Percentiles rank a stretch among this genome's conserved stretches.
Evolutionary conservation across 2,329 filamentous ascomycete species (phyloP).

Genomic region (Fusarium udum): DNA sequence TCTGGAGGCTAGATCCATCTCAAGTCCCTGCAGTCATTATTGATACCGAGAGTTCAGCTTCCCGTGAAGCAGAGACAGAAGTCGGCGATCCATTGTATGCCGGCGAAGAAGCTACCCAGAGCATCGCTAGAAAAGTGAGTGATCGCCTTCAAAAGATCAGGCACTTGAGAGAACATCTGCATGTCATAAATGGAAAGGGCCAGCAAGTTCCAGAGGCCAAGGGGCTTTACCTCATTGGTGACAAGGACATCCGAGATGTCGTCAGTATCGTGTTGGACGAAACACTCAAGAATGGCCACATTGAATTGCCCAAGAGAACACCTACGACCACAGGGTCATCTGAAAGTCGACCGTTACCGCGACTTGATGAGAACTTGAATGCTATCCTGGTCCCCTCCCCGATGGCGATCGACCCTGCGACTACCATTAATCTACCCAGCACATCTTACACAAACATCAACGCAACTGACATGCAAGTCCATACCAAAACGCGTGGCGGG

Average conservation of each 20-base stretch:
- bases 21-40: not conserved
- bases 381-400: constrained; percentile 40
- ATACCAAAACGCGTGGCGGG: constrained; percentile 31
- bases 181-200: constrained; percentile 22
- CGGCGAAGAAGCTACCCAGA: constrained; percentile 11
- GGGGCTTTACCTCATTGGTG: constrained; percentile 36
- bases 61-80: not conserved
- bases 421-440: constrained; percentile 47
- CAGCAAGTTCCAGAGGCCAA: constrained; percentile 16
- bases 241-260: constrained; percentile 39
- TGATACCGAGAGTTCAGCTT: not conserved
- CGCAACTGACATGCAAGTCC: constrained; percentile 32
- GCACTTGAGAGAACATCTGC: constrained; percentile 24
- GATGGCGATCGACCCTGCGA: constrained; percentile 45
- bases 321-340: constrained; percentile 6
- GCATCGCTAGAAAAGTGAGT: constrained; percentile 32
- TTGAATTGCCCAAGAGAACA: not conserved
- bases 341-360: constrained; percentile 22
- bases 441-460: constrained; percentile 44
- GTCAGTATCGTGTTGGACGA: constrained; percentile 36
- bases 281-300: constrained; percentile 4
- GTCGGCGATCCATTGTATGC: constrained; percentile 7
- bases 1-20: constrained; percentile 8
- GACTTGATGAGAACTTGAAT: constrained; percentile 31
- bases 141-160: constrained; percentile 32